phyloP scores from a whole-genome alignment of 345 rosid species.

The Camelina laxa region DNA sequence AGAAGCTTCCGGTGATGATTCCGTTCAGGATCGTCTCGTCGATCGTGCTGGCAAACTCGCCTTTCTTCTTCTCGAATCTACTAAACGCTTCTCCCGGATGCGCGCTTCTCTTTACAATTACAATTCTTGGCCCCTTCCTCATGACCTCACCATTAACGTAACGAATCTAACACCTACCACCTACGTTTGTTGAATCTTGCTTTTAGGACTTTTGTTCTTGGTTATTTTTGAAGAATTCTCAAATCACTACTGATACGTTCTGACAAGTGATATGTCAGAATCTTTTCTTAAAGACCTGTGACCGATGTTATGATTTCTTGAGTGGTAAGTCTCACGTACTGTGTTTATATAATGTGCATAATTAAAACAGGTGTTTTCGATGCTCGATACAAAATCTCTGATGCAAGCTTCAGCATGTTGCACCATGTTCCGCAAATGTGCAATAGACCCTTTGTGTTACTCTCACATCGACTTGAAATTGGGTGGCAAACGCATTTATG shows the following conservation, averaged over 20 bases:
- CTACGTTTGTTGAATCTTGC: background rate
- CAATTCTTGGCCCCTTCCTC: background rate
- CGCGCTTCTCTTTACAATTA: background rate
- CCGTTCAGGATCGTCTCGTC: constrained; percentile 59
- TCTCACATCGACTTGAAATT: background rate
- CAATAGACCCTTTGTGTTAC: background rate
- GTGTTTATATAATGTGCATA: background rate
- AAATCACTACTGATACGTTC: background rate
- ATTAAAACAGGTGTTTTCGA: background rate
- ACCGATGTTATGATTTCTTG: background rate
- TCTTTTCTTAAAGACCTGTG: background rate
- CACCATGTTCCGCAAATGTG: background rate
- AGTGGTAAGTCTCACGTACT: background rate
- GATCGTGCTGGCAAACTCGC: constrained; percentile 61
- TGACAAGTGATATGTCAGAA: background rate
- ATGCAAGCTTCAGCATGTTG: constrained; percentile 5
- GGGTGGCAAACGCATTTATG: background rate
- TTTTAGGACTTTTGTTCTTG: background rate
- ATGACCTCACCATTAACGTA: background rate
- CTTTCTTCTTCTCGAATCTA: constrained; percentile 59
- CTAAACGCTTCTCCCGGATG: constrained; percentile 40
- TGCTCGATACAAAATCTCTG: constrained; percentile 3
- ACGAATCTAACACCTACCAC: background rate
- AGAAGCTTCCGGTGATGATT: constrained; percentile 31
- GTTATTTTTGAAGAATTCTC: background rate